Evolutionary conservation across 1,284 basidiomycete species (phyloP).

Genomic region (Pseudozyma hubeiensis): DNA sequence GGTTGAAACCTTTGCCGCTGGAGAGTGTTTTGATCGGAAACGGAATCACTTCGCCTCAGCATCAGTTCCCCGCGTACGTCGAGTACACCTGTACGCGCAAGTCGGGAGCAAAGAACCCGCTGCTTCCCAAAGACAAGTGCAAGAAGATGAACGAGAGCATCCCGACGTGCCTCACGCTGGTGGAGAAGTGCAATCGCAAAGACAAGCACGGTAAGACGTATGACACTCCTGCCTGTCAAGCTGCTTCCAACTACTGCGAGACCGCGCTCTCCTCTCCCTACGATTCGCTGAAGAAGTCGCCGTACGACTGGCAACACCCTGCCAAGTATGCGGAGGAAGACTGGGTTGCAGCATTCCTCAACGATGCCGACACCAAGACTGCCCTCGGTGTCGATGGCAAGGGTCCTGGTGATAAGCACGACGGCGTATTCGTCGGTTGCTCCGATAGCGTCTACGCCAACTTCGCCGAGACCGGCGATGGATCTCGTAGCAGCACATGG

Average conservation of each 20-base stretch:
- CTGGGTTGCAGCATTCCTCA: conserved; percentile 63
- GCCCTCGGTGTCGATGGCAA: conserved; percentile 59
- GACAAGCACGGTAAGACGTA: conserved; percentile 42
- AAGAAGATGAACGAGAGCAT: conserved; percentile 49
- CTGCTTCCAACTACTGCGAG: conserved; percentile 60
- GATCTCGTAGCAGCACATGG: conserved; percentile 61
- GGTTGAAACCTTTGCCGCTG: conserved; percentile 59
- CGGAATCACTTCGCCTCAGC: conserved; percentile 63
- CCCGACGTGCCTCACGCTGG: conserved; percentile 53
- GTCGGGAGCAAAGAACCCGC: conserved; percentile 48
- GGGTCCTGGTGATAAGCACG: conserved; percentile 61
- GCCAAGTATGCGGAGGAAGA: conserved; percentile 61
- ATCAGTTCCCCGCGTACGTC: conserved; percentile 63
- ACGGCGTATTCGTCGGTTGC: conserved; percentile 64
- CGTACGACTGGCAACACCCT: conserved; percentile 63
- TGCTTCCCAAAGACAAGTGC: conserved; percentile 54
- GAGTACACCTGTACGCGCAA: conserved; percentile 63
- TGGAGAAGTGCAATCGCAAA: conserved; percentile 63
- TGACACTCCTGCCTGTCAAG: conserved; percentile 53
- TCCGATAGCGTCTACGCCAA: conserved; percentile 60
- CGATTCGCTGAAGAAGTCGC: conserved; percentile 49
- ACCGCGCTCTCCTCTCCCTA: conserved; percentile 55
- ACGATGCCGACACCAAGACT: conserved; percentile 44
- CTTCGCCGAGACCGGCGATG: conserved; percentile 66
- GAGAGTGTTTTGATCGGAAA: conserved; percentile 65